Conservation (phyloP, 495 filamentous ascomycete genomes). For the Aspergillus leporis region DNA sequence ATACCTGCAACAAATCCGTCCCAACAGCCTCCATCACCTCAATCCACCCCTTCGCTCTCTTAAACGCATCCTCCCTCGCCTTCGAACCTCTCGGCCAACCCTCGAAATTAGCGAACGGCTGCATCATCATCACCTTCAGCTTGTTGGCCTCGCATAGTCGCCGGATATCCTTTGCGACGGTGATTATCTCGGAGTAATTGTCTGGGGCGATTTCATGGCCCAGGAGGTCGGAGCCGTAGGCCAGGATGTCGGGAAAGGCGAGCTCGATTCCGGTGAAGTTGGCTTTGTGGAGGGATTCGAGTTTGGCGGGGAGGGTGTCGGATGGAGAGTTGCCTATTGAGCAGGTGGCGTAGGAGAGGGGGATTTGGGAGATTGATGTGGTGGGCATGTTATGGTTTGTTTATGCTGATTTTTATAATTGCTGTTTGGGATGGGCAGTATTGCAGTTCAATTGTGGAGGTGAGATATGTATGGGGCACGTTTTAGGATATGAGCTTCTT, state of each 20-base stretch:
- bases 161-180: conserved; percentile 52
- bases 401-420: not conserved
- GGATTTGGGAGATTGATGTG: conserved; percentile 41
- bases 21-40: conserved; percentile 69
- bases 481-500: no score
- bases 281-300: conserved; percentile 64
- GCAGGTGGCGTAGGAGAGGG: conserved; percentile 63
- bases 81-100: conserved; percentile 63
- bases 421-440: not conserved
- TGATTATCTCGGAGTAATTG: conserved; percentile 57
- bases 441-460: no score
- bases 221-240: conserved; percentile 55
- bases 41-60: conserved; percentile 67
- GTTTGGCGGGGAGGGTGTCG: conserved; percentile 62
- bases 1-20: conserved; percentile 72
- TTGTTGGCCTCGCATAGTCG: conserved; percentile 50
- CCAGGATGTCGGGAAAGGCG: conserved; percentile 72
- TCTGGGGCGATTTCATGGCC: conserved; percentile 50
- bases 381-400: no score
- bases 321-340: conserved; percentile 54
- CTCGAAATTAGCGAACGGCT: conserved; percentile 80
- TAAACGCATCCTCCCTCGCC: conserved; percentile 65
- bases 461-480: not conserved
- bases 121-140: conserved; percentile 70
- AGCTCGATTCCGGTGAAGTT: conserved; percentile 74